phyloP scores from a whole-genome alignment of 495 filamentous ascomycete genomes.

The Jackrogersella minutella region DNA sequence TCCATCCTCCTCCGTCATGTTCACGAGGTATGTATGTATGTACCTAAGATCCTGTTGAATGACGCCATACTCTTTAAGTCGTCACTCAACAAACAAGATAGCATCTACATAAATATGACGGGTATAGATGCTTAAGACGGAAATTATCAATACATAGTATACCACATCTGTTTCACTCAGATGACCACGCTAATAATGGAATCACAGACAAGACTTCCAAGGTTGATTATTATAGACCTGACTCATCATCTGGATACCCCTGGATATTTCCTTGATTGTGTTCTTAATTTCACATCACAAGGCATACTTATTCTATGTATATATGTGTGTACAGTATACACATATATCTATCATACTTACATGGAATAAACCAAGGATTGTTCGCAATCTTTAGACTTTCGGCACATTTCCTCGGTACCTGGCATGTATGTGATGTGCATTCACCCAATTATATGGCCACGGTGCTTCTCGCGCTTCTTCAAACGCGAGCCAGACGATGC shows the following conservation, averaged over 20 bases:
- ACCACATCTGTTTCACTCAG: slow-evolving; percentile 13
- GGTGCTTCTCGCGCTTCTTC: slow-evolving; percentile 17
- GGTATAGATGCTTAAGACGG: slow-evolving; percentile 1
- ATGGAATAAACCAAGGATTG: slow-evolving; percentile 17
- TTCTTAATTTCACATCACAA: slow-evolving; percentile 1
- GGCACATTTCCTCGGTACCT: slow-evolving; percentile 20
- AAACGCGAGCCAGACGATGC: slow-evolving; percentile 18
- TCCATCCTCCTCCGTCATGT: too few relatives aligned
- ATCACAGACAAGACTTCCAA: slow-evolving; percentile 5
- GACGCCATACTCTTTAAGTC: neutral
- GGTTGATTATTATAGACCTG: too few relatives aligned
- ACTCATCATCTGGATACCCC: slow-evolving; percentile 11
- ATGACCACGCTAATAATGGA: slow-evolving; percentile 22
- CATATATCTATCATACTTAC: slow-evolving; percentile 12
- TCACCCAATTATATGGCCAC: slow-evolving; percentile 5
- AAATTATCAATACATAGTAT: slow-evolving; percentile 7
- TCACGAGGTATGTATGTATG: neutral
- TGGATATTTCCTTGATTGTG: slow-evolving; percentile 8
- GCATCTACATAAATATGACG: neutral
- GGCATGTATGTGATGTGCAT: slow-evolving; percentile 4
- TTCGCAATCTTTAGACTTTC: slow-evolving; percentile 11
- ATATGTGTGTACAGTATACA: too few relatives aligned
- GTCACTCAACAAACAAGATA: neutral
- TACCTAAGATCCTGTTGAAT: neutral
- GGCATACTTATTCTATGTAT: neutral